Conservation (phyloP, 1,139 yeast genomes). For the Scheffersomyces stambukii region DNA sequence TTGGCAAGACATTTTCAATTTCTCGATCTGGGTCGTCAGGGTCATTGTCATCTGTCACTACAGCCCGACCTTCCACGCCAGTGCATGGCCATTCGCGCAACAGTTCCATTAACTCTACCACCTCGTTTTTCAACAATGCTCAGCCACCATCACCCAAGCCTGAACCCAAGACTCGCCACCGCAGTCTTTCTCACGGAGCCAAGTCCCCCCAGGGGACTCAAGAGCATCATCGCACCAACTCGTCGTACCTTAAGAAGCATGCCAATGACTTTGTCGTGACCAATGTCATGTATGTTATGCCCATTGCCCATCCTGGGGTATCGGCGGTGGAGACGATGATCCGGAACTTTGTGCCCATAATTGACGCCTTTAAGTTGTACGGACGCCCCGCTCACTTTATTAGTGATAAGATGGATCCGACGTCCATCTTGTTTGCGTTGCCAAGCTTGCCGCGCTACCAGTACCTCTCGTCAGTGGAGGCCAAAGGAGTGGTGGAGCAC, state of each 20-base stretch:
- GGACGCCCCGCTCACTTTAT: constrained; percentile 51
- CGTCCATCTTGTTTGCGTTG: constrained; percentile 49
- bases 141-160: constrained; percentile 14
- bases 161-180: constrained; percentile 5
- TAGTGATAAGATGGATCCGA: constrained; percentile 42
- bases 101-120: constrained; percentile 19
- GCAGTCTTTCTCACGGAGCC: constrained; percentile 9
- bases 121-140: constrained; percentile 25
- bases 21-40: constrained; percentile 8
- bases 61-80: constrained; percentile 6
- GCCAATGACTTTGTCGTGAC: constrained; percentile 28
- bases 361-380: constrained; percentile 51
- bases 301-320: constrained; percentile 53
- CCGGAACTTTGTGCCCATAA: constrained; percentile 47
- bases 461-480: constrained; percentile 41
- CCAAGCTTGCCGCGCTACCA: constrained; percentile 55
- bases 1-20: constrained; percentile 8
- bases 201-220: constrained; percentile 7
- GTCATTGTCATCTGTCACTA: constrained; percentile 14
- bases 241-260: constrained; percentile 23
- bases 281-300: constrained; percentile 46
- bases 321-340: constrained; percentile 55
- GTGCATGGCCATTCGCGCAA: constrained; percentile 18
- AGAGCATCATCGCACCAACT: constrained; percentile 11
- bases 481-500: constrained; percentile 26